Evolutionary conservation across 139 green algal species (phyloP), one percentile per base, ranked within the genome.

Genomic region (Pleodorina starrii): DNA sequence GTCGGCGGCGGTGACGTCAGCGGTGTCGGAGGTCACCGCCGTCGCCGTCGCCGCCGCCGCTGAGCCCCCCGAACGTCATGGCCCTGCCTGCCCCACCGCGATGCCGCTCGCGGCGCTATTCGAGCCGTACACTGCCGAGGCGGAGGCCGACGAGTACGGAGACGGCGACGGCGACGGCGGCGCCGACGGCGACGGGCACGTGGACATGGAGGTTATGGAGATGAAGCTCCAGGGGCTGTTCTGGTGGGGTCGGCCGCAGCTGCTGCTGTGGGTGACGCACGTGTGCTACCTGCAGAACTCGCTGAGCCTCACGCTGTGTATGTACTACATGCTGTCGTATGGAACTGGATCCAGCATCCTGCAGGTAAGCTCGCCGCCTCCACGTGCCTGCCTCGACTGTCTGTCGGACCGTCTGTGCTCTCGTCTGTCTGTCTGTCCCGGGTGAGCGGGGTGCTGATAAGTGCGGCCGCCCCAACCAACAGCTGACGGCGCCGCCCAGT

Each of bases 211-310:
- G 32, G 4, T 38, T 16, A 29, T 88, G 32, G 63, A 88, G 19
- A n/a, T n/a, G 25, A 88, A 88, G 66, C 82, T 88, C 14, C 82
- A 43, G 0, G 32, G 60, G n/a, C 82, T 88, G 66, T 88, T 88
- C 23, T 88, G 82, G 82, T 51, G 66, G 5, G 57, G 82, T 0
- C 29, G 46, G 44, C 82, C 82, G 42, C 63, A 88, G 68, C 66
- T 88, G 29, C 82, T 88, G 1, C 54, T 88, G 19, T 88, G 82
- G 82, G 29, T 79, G 16, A 88, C 59, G 42, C 63, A 77, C 60
- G n/a, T 88, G 27, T 80, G 59, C 82, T 88, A 78, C 82, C 66
- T 88, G n/a, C 63, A 88, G 43, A 88, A 88, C 60, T 78, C 59
- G 43, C 63, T 88, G n/a, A 88, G 82, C 46, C 19, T 88, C 32